phyloP scores from a whole-genome alignment of 805 yeast genomes.

The Sungouiella thailandica region DNA sequence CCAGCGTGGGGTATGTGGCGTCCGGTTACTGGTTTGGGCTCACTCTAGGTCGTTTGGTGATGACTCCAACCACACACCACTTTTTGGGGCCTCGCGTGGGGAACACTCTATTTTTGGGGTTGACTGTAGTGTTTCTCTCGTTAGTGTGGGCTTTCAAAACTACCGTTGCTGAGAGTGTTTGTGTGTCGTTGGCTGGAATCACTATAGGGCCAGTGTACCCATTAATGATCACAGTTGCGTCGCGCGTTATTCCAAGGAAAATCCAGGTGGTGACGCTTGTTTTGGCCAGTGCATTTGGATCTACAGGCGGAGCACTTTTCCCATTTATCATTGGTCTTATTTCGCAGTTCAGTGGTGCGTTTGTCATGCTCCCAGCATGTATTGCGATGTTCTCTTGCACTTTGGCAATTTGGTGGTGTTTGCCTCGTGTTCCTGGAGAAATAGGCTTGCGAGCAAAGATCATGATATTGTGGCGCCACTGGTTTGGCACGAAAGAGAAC shows the following conservation, averaged over 20 bases:
- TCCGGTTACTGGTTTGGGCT: slow-evolving; percentile 73
- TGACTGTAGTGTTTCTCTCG: slow-evolving; percentile 34
- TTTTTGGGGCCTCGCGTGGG: slow-evolving; percentile 43
- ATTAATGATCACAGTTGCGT: slow-evolving; percentile 42
- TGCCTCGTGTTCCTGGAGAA: too few relatives aligned
- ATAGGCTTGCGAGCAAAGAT: too few relatives aligned
- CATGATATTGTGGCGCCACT: too few relatives aligned
- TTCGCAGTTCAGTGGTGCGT: slow-evolving; percentile 42
- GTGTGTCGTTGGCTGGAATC: slow-evolving; percentile 49
- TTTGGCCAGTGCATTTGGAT: slow-evolving; percentile 51
- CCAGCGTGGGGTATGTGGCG: slow-evolving; percentile 55
- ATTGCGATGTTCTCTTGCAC: slow-evolving; percentile 32
- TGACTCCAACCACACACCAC: slow-evolving; percentile 38
- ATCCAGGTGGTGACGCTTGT: slow-evolving; percentile 48
- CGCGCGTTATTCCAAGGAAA: slow-evolving; percentile 44
- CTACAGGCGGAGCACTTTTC: slow-evolving; percentile 53
- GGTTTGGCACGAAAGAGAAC: too few relatives aligned
- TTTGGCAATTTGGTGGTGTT: slow-evolving; percentile 33
- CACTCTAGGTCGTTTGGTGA: slow-evolving; percentile 54
- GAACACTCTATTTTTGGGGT: slow-evolving; percentile 28
- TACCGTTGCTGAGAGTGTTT: slow-evolving; percentile 41
- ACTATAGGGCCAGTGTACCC: slow-evolving; percentile 65
- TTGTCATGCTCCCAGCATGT: slow-evolving; percentile 45
- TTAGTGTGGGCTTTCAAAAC: slow-evolving; percentile 47
- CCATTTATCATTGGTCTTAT: slow-evolving; percentile 51